These are phyloP conservation scores for Medicago ruthenica DNA, from an alignment of 306 rosid species.

Conservation along the genomic window DNA sequence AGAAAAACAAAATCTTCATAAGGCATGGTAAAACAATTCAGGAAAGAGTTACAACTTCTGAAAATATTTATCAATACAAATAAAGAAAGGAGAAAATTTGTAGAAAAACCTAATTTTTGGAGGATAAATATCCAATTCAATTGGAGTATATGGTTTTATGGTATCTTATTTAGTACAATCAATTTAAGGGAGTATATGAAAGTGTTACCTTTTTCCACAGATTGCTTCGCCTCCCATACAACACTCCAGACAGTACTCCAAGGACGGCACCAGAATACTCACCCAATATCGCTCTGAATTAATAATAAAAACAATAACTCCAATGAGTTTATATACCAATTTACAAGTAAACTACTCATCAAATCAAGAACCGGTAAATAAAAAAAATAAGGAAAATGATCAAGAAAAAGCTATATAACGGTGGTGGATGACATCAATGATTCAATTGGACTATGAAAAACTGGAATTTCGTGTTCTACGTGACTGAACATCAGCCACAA, in stretches of 20 bases:
- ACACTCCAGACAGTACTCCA: constrained; percentile 89
- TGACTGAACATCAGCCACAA: constrained; percentile 22
- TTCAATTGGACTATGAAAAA: constrained; percentile 26
- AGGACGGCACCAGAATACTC: constrained; percentile 99
- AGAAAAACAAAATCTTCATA: constrained; percentile 16
- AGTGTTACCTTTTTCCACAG: constrained; percentile 86
- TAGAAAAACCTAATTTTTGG: not conserved
- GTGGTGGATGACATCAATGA: constrained; percentile 27
- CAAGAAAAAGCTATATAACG: constrained; percentile 30
- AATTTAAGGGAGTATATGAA: constrained; percentile 34
- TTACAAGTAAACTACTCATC: not conserved
- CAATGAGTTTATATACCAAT: constrained; percentile 25
- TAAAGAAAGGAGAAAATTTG: constrained; percentile 26
- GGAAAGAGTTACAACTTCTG: not conserved
- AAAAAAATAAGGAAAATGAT: constrained; percentile 23
- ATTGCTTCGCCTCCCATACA: constrained; percentile 81
- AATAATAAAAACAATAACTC: constrained; percentile 36
- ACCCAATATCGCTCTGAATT: constrained; percentile 83
- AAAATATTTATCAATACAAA: constrained; percentile 16
- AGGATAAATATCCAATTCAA: constrained; percentile 21
- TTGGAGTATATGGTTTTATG: constrained; percentile 18
- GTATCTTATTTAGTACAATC: constrained; percentile 4
- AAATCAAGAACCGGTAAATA: constrained; percentile 35
- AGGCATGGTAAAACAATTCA: constrained; percentile 34
- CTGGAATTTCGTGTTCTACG: constrained; percentile 3